Evolutionary conservation across 306 rosid genomes (phyloP).

Genomic region (Corylus avellana): DNA sequence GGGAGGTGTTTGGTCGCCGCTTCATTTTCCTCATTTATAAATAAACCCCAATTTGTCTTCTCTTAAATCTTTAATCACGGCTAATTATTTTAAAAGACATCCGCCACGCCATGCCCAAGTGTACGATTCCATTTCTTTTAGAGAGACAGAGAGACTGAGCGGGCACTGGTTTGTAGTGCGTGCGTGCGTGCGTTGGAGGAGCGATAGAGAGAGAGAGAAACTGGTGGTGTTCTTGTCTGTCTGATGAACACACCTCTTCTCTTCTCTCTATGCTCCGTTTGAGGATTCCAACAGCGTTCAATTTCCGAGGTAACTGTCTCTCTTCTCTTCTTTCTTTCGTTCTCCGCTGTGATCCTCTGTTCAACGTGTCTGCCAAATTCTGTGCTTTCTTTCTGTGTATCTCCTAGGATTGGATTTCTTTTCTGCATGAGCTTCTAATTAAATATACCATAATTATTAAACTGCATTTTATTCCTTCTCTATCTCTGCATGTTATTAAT

Average conservation of each 20-base stretch:
- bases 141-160: background rate
- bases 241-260: background rate
- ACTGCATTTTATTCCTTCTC: background rate
- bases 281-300: background rate
- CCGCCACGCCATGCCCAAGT: constrained; percentile 34
- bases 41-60: background rate
- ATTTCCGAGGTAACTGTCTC: background rate
- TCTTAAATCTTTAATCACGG: background rate
- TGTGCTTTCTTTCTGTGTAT: background rate
- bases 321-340: background rate
- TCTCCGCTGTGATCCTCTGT: background rate
- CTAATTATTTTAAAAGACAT: constrained; percentile 24
- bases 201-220: constrained; percentile 1
- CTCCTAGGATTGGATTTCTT: background rate
- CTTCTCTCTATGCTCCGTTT: background rate
- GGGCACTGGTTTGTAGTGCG: background rate
- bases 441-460: background rate
- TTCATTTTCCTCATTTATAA: constrained; percentile 7
- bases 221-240: constrained; percentile 19
- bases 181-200: background rate
- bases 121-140: constrained; percentile 8
- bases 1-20: constrained; percentile 7
- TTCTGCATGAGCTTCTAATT: background rate
- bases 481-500: background rate
- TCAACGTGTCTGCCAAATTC: background rate